Base-by-base conservation (phyloP, 352 stramenopile genomes). In the Pythium folliculosum region DNA sequence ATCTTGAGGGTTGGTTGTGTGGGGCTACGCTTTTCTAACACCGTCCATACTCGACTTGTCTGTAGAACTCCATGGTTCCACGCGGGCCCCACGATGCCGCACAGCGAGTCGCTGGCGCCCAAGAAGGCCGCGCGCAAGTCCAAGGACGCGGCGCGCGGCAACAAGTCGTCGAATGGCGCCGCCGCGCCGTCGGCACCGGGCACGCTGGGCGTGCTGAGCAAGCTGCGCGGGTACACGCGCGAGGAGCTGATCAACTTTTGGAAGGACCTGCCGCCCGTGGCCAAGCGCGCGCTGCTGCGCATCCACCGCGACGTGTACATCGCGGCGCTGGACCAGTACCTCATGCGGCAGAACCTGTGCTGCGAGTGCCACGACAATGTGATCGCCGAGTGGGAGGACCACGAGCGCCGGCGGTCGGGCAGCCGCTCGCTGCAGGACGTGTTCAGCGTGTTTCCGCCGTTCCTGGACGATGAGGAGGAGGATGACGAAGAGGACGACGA, bases 361-460 rank as follows among this genome's bases (percentile, higher is more conserved):
- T 92, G 82, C 65, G 84, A 92, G 71, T 92, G 84, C 61, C 84
- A 92, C 68, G 84, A 92, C 77, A 92, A 92, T 49, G 82, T 92
- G 37, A 81, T 92, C 35, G 81, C 82, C 55, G 84, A 92, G 73
- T 92, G 84, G 84, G 84, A 91, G 64, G 84, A 92, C 58, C 79
- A 89, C 52, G 84, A 92, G 57, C 78, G 78, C 22, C 81, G 78
- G 58, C 84, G 84, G 22, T 85, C 79, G 5, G 78, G 82, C 16
- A 89, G 72, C 57, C 84, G 84, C 47, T 91, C 82, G 61, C 52
- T 91, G 37, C 84, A 89, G 65, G 84, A 91, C 53, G 78, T 90
- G 32, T 90, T 92, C 52, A 90, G 80, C 49, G 81, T 92, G 44
- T 89, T 91, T 50, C 84, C 84, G 23, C 82, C 84, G 37, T 92